phyloP scores from a whole-genome alignment of 345 rosid species.

The Eucalyptus dawsonii region DNA sequence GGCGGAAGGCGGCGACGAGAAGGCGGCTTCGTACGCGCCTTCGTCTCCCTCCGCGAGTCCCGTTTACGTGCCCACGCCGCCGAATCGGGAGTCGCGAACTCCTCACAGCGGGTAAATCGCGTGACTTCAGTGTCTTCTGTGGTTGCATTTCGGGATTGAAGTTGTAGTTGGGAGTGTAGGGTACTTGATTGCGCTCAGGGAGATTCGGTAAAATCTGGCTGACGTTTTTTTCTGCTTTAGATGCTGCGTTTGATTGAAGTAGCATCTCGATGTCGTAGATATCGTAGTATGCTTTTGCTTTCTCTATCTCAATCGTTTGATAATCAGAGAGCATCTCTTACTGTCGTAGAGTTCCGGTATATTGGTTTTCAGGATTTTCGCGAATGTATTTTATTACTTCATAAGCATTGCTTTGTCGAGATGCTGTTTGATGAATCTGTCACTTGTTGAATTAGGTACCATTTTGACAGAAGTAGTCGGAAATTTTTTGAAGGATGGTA shows the following conservation, averaged over 20 bases:
- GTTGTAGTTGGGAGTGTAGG: neutral
- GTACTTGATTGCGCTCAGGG: neutral
- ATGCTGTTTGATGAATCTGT: neutral
- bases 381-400: neutral
- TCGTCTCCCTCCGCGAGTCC: constrained; percentile 22
- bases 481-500: constrained; percentile 95
- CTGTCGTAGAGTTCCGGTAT: neutral
- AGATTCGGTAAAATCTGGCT: neutral
- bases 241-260: neutral
- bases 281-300: neutral
- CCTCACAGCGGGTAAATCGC: constrained; percentile 82
- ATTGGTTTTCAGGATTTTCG: neutral
- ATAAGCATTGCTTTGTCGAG: neutral
- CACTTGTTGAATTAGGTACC: constrained; percentile 40
- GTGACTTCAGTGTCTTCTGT: neutral
- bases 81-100: constrained; percentile 59
- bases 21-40: neutral
- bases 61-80: constrained; percentile 52
- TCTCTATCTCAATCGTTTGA: neutral
- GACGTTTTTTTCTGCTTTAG: neutral
- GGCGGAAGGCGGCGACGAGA: neutral
- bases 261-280: neutral
- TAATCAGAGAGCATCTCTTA: neutral
- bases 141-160: neutral
- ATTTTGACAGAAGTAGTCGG: constrained; percentile 70